Evolutionary conservation across 2,329 filamentous ascomycete genomes (phyloP).

Genomic region (Corinectria fuckeliana): DNA sequence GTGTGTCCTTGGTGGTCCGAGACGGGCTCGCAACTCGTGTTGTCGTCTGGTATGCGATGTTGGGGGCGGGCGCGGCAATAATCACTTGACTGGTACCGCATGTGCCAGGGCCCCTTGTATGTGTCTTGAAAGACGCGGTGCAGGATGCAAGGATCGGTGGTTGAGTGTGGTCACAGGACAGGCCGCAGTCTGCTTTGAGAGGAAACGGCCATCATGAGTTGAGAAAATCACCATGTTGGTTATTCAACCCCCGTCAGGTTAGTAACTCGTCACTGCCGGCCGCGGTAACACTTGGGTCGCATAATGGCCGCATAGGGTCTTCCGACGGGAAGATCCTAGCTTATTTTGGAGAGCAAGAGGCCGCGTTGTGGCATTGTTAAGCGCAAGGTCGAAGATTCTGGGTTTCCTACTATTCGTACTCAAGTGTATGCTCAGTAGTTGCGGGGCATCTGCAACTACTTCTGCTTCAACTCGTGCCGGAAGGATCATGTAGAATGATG

Average conservation of each 20-base stretch:
- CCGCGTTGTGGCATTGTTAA: not conserved
- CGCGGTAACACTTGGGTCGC: slow-evolving; percentile 26
- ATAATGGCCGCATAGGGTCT: slow-evolving; percentile 33
- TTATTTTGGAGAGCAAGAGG: slow-evolving; percentile 22
- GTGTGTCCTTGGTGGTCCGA: slow-evolving; percentile 24
- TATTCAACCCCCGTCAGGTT: slow-evolving; percentile 4
- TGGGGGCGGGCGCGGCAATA: slow-evolving; percentile 27
- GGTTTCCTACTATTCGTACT: not conserved
- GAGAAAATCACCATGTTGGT: slow-evolving; percentile 1
- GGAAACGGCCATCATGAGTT: slow-evolving; percentile 11
- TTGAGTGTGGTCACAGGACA: slow-evolving; percentile 21
- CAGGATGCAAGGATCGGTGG: slow-evolving; percentile 24
- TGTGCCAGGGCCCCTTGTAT: slow-evolving; percentile 37
- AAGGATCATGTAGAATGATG: not conserved
- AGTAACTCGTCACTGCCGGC: slow-evolving; percentile 10
- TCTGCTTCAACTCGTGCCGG: not conserved
- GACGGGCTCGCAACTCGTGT: slow-evolving; percentile 29
- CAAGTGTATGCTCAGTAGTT: not conserved
- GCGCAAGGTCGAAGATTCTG: not conserved
- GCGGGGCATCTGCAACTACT: slow-evolving; percentile 3
- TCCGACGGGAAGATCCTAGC: slow-evolving; percentile 36
- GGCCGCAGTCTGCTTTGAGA: slow-evolving; percentile 21
- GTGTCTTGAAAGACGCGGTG: slow-evolving; percentile 20
- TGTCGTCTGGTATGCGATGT: slow-evolving; percentile 11
- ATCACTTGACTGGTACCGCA: slow-evolving; percentile 42